Evolutionary conservation across 1,284 basidiomycete species (phyloP), one percentile per base, ranked within the genome.

Genomic region (Cryptococcus sp.): DNA sequence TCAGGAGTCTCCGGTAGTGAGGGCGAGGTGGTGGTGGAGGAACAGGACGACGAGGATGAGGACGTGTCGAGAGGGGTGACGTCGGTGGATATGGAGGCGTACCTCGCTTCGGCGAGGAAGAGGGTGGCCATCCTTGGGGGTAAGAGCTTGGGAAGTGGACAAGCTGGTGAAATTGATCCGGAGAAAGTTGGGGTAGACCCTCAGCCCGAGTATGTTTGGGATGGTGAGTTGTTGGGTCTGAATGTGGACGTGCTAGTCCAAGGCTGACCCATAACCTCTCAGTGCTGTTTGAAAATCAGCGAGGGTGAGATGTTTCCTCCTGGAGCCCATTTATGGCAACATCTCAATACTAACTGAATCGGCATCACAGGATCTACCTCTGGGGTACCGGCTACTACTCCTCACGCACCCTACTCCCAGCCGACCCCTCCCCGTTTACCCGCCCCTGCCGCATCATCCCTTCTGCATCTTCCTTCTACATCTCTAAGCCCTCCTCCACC

Each of bases 151-250:
- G 72, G 78, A 40, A 13, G 43, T 35, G 3, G 20, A 18, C n/a
- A 50, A n/a, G 46, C 37, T 2, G 87, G 89, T 67, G 87, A 83
- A 73, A 81, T 87, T 15, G 81, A 84, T 13, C 88, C 87, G 24
- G 60, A n/a, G 65, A 69, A 57, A 37, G 20, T 53, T 4, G 50
- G 47, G 4, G 35, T 53, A 24, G 71, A 40, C 18, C 64, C 23
- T 65, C 67, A 81, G 38, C 82, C 86, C 77, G 81, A 84, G 49
- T 90, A 91, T 46, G 72, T 75, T 63, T 93, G 90, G 90, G 83
- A 82, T 64, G 75, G 88, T 89, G 69, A 67, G 86, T 80, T 5
- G 7, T 50, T 33, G 36, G 33, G 9, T 28, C 3, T 13, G 3
- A 9, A 44, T 36, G 8, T 40, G 7, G 13, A 39, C 7, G 47